Evolutionary conservation across 1,284 basidiomycete species (phyloP), one percentile per base, ranked within the genome.

Genomic region (Entoloma clypeatum): DNA sequence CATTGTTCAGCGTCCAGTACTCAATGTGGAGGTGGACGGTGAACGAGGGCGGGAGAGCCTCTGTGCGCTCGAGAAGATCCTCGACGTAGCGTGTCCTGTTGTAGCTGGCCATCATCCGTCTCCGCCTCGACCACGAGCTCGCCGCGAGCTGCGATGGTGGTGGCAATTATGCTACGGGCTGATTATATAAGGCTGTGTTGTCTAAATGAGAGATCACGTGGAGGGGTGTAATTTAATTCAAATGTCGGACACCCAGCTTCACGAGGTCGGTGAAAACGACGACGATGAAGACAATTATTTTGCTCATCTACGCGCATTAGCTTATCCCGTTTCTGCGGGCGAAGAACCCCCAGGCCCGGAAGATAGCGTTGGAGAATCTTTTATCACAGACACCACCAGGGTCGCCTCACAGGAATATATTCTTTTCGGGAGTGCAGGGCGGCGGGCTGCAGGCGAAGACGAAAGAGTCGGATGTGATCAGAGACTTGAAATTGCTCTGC

Each of bases 281-380:
- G 33, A 34, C 23, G 41, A 36, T 22, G 32, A 39, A 44, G 33
- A 37, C 38, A 37, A 23, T 16, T 16, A n/a, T 16, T 7, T 31
- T 24, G 32, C 46, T 50, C 18, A 53, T 31, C 36, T 19, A 28
- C 44, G 48, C 48, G 27, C 39, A 10, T 30, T 49, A 96, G 81
- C 78, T 97, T 17, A 67, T 93, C 21, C 80, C 81, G 23, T 97
- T 97, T 58, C 66, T 97, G 33, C 81, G 86, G 54, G 91, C 94
- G 54, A 77, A 75, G 44, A 96, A 94, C 55, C 89, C 88, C 0
- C 81, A 91, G 59, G 93, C 87, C 17, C 77, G 94, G 29, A 85
- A 91, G 59, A 75, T 95, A 36, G 90, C 94, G 1, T 74, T 98
- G 8, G 75, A 81, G 38, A 90, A 92, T 67, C 74, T 96, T 11